Evolutionary conservation across 1,139 yeast species (phyloP).

Genomic region (Insectozyma bohioensis): DNA sequence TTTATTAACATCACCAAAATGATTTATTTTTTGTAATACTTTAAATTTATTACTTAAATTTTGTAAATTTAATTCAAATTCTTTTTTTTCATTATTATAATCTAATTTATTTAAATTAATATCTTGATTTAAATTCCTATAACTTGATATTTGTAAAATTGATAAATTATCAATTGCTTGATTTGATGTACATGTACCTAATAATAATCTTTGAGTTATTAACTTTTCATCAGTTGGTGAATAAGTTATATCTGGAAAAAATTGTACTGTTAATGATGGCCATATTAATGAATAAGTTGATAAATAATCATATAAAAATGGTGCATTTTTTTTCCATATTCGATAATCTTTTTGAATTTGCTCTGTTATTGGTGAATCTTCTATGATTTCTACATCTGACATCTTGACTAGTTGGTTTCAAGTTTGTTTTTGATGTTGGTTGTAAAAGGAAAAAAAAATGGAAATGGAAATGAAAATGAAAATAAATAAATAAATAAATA

Average conservation of each 20-base stretch:
- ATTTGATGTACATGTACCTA: conserved; percentile 47
- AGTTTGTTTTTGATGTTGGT: too few relatives aligned
- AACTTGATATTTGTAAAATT: conserved; percentile 39
- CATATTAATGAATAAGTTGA: conserved; percentile 51
- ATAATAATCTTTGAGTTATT: conserved; percentile 43
- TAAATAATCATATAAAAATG: conserved; percentile 50
- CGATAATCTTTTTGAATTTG: conserved; percentile 37
- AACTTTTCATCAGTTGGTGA: background rate
- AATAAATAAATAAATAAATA: too few relatives aligned
- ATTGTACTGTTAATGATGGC: conserved; percentile 57
- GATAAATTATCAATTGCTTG: conserved; percentile 41
- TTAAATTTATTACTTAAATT: conserved; percentile 24
- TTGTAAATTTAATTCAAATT: conserved; percentile 35
- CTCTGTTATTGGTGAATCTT: conserved; percentile 20
- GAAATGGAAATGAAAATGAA: too few relatives aligned
- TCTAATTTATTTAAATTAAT: conserved; percentile 34
- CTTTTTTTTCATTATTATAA: conserved; percentile 41
- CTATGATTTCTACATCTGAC: background rate
- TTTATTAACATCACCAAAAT: conserved; percentile 45
- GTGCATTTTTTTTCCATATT: conserved; percentile 57
- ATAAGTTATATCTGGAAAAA: conserved; percentile 51
- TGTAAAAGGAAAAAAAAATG: too few relatives aligned
- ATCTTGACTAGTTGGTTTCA: too few relatives aligned
- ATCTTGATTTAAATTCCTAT: conserved; percentile 29
- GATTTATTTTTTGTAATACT: conserved; percentile 42